Conservation (phyloP, 192 early-diverging fungal genomes). For the Kappamyces sp. region DNA sequence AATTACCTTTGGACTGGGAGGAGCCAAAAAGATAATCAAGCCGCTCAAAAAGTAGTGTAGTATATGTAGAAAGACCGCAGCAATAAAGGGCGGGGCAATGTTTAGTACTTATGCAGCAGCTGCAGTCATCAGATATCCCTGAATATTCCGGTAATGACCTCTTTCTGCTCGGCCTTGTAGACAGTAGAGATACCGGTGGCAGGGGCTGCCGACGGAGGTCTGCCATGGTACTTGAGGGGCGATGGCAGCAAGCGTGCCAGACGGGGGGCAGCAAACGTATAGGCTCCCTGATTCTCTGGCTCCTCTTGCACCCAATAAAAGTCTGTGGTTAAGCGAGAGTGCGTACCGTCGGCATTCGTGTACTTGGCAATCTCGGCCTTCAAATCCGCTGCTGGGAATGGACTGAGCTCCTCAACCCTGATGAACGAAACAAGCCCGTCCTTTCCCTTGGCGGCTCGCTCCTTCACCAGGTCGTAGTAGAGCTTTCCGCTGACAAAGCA, state of each 20-base stretch:
- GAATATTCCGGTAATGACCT: slow-evolving; percentile 33
- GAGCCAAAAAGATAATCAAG: too few relatives aligned
- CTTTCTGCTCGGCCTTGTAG: slow-evolving; percentile 59
- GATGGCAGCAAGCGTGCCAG: slow-evolving; percentile 68
- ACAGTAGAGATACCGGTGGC: slow-evolving; percentile 68
- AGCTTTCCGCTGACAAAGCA: slow-evolving; percentile 88
- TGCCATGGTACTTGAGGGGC: slow-evolving; percentile 61
- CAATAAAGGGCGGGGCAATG: too few relatives aligned
- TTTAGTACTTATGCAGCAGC: not conserved
- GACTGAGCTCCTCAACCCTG: slow-evolving; percentile 85
- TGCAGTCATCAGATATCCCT: not conserved
- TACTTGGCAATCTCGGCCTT: slow-evolving; percentile 57
- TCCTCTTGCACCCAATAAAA: slow-evolving; percentile 69
- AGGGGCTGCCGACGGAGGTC: slow-evolving; percentile 67
- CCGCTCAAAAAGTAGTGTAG: too few relatives aligned
- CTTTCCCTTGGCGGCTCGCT: slow-evolving; percentile 52
- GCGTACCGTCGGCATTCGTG: slow-evolving; percentile 48
- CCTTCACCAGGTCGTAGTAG: slow-evolving; percentile 88
- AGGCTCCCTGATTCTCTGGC: slow-evolving; percentile 89
- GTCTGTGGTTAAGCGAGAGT: slow-evolving; percentile 17
- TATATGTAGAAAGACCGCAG: too few relatives aligned
- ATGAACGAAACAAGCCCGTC: slow-evolving; percentile 70
- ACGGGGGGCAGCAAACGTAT: slow-evolving; percentile 81
- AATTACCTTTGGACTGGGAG: too few relatives aligned
- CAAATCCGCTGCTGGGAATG: slow-evolving; percentile 76